A percentile compares a stretch with the other conserved stretches of the same genome.
Evolutionary conservation across 1,139 yeast genomes (phyloP).

Genomic region (Pichia sp.): DNA sequence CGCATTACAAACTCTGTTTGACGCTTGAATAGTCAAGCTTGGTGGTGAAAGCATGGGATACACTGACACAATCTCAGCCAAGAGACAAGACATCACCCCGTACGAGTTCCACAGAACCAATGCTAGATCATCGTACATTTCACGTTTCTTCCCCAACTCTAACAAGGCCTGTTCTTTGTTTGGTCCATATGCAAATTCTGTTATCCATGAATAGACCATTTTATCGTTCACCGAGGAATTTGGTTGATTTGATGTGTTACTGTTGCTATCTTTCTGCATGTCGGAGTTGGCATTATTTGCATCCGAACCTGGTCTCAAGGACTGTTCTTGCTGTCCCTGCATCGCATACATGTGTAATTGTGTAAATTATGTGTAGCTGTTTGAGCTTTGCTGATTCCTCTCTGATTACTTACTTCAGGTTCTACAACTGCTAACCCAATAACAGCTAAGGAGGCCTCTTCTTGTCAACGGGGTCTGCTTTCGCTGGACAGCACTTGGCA

Average conservation of each 20-base stretch:
- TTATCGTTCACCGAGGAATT: constrained; percentile 62
- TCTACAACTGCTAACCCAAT: no score
- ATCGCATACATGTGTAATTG: neutral
- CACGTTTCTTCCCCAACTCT: constrained; percentile 90
- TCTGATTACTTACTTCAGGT: no score
- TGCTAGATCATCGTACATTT: constrained; percentile 91
- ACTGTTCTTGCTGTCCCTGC: neutral
- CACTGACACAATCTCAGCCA: constrained; percentile 86
- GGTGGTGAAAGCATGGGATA: constrained; percentile 91
- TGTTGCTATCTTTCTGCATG: neutral
- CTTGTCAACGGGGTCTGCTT: neutral
- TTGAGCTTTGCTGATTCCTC: neutral
- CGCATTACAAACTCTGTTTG: constrained; percentile 94
- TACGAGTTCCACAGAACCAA: constrained; percentile 91
- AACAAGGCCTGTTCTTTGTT: constrained; percentile 88
- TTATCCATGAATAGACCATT: constrained; percentile 85
- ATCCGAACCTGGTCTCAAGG: neutral
- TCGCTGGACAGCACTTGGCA: neutral
- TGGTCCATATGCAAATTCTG: constrained; percentile 84
- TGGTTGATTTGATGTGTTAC: neutral
- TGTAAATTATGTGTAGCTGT: neutral
- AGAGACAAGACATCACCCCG: constrained; percentile 89
- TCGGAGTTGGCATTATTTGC: neutral
- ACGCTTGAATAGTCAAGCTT: constrained; percentile 75
- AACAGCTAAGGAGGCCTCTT: neutral